Base-by-base conservation (phyloP, 768 basidiomycete species). In the Myochromella boudieri region DNA sequence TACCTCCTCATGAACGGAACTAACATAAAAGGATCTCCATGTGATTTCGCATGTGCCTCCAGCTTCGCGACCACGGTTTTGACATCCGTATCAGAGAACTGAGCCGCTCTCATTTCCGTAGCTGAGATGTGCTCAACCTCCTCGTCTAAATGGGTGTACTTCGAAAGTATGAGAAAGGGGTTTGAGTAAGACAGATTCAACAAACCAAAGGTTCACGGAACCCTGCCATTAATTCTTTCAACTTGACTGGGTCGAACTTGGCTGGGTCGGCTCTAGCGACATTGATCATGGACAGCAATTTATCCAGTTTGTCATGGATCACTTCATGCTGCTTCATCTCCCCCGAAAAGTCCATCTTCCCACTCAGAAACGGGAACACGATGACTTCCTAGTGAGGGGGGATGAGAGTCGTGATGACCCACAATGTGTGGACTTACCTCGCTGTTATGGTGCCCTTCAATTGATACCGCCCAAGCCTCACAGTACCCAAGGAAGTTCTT, bases 401-500 rank as follows among this genome's bases (percentile, higher is more conserved):
- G n/a, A 29, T 15, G 37, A 14, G 2, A 33, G 15, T 5, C n/a
- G 26, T 3, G 6, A 21, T 41, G 4, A 3, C 3, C 1, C 1
- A 21, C 25, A 9, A 18, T 6, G n/a, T 6, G 7, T 50, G n/a
- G 4, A 12, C 38, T 46, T 53, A 54, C 68, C 55, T 72, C 71
- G 22, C 59, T 60, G 18, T 64, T 54, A 47, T 72, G 70, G 48
- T 72, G 71, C 4, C 57, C 54, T 15, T 58, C 63, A 20, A 74
- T 64, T 10, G 63, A 55, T 26, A 54, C 43, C 1, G 59, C 66
- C 69, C 70, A 72, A 3, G 68, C 66, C 42, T 65, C 58, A 45
- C 67, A 67, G 38, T 72, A 71, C 0, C 69, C 68, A 7, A 74
- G 53, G 45, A 72, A 72, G 53, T 72, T 72, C 25, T 50, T 39